Conservation (phyloP, 192 early-diverging fungal species). For the Phlyctochytrium bullatum region DNA sequence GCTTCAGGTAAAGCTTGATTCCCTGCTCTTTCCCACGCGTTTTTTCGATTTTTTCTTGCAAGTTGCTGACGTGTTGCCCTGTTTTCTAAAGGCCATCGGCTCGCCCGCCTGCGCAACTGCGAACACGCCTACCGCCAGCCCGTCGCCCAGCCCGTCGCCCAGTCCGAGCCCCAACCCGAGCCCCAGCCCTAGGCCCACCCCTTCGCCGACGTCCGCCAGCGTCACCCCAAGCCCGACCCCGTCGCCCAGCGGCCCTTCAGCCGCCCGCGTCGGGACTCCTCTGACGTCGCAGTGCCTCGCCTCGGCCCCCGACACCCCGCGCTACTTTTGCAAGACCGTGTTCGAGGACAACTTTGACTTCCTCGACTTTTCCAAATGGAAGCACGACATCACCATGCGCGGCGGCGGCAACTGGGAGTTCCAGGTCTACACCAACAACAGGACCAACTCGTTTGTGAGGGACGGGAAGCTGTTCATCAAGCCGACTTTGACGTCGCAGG, state of each 20-base stretch:
- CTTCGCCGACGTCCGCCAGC: background rate
- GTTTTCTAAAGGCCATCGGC: background rate
- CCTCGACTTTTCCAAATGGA: conserved; percentile 19
- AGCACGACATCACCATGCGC: conserved; percentile 28
- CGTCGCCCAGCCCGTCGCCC: background rate
- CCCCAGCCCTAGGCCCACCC: too few species aligned
- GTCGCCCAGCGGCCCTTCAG: background rate
- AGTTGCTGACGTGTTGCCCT: too few species aligned
- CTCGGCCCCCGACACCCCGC: background rate
- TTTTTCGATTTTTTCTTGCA: background rate
- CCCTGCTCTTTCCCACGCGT: background rate
- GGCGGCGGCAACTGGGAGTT: conserved; percentile 37
- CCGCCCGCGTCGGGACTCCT: background rate
- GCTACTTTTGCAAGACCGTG: conserved; percentile 23
- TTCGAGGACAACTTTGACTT: conserved; percentile 27
- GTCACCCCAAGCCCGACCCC: background rate
- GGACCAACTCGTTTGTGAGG: conserved; percentile 55
- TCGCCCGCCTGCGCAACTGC: background rate
- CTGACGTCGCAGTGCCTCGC: background rate
- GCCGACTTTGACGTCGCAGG: conserved; percentile 56
- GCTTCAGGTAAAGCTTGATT: background rate
- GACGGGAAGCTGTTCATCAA: conserved; percentile 59
- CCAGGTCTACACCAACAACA: conserved; percentile 24
- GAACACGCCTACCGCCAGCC: background rate
- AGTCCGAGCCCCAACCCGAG: background rate